phyloP scores from a whole-genome alignment of 2,329 filamentous ascomycete genomes.

The Didymella glomerata region DNA sequence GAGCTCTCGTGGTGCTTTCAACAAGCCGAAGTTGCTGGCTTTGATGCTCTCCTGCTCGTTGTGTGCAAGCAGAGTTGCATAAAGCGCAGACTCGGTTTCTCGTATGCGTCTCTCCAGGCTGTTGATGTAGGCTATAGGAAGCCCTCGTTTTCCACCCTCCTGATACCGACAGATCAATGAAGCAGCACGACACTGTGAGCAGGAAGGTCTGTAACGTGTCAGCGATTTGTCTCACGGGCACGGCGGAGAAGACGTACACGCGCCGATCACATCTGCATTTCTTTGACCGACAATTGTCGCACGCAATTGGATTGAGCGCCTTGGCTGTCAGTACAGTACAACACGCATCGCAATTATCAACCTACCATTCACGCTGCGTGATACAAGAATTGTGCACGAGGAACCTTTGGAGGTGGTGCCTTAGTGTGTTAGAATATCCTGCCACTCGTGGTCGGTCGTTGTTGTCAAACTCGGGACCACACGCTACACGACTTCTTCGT shows the following conservation, averaged over 20 bases:
- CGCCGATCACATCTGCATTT: conserved; percentile 42
- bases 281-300: conserved; percentile 39
- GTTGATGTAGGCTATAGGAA: conserved; percentile 39
- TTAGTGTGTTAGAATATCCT: not conserved
- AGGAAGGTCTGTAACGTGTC: conserved; percentile 31
- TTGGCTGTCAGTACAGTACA: not conserved
- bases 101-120: conserved; percentile 35
- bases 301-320: conserved; percentile 36
- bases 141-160: conserved; percentile 38
- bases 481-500: not conserved
- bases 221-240: not conserved
- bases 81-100: conserved; percentile 38
- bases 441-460: conserved; percentile 3
- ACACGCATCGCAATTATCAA: too few relatives aligned
- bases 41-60: conserved; percentile 11
- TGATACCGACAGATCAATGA: conserved; percentile 33
- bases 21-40: not conserved
- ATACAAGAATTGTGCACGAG: not conserved
- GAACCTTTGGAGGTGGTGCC: not conserved
- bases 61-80: conserved; percentile 26
- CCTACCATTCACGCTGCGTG: conserved; percentile 5
- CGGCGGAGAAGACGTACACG: conserved; percentile 23
- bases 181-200: conserved; percentile 33
- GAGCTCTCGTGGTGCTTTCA: conserved; percentile 16
- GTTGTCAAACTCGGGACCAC: not conserved